Evolutionary conservation across 2,329 filamentous ascomycete species (phyloP), one percentile per base, ranked within the genome.

Genomic region (Trichoderma sp.): DNA sequence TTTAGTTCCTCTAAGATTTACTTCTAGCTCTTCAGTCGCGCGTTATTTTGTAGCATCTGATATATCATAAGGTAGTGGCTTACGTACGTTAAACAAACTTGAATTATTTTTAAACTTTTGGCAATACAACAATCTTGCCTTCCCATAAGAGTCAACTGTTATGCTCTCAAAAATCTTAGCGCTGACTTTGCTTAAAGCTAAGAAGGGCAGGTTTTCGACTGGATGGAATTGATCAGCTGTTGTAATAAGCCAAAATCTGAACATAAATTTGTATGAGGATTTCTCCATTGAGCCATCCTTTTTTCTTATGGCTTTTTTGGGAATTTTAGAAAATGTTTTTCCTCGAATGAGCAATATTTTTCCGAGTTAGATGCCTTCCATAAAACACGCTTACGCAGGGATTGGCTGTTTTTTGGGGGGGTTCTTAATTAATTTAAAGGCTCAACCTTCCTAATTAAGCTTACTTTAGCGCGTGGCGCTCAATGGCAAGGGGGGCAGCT

Each of bases 391-490:
- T 64, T 50, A 50, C 61, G 61, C 61, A 30, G 39, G 34, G 36
- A 64, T 65, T 26, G 28, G 15, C 28, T 53, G 63, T 34, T 53
- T 26, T 26, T 17, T n/a, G 28, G 43, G 15, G 15, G 20, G 39
- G 4, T n/a, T 39, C 28, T 13, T 30, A 39, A 67, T 67, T 13
- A 26, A 65, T 28, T 17, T 13, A 43, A 32, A 20, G 20, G 3
- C 28, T 15, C 64, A 67, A 36, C 64, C 64, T 67, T 67, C 64
- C 50, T 57, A n/a, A 39, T 67, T 30, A 67, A 67, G 64, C 64
- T 67, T 67, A 67, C 50, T 57, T 67, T 57, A 43, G 64, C 28
- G 64, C 12, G 50, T 67, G 32, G 23, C 15, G 23, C 28, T 30
- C 9, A 30, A 30, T 17, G 26, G 26, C 23, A 36, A 39, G 23